phyloP scores from a whole-genome alignment of 306 rosid species.

The Cercis canadensis region DNA sequence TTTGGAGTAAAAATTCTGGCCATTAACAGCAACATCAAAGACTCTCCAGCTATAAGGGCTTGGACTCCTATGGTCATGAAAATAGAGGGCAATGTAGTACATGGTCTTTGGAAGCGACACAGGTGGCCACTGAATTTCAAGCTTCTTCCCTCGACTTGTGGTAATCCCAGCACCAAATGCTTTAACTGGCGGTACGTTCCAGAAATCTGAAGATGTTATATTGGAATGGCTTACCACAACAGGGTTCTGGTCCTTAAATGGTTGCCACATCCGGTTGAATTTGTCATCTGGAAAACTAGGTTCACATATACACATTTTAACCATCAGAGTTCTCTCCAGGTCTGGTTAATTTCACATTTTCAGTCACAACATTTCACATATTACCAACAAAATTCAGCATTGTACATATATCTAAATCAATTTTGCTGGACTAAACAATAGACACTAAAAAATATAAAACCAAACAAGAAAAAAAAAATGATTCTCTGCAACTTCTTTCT shows the following conservation, averaged over 20 bases:
- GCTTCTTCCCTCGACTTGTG: conserved; percentile 61
- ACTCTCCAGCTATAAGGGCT: conserved; percentile 80
- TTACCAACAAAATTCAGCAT: no score
- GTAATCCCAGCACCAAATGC: conserved; percentile 56
- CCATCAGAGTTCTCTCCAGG: conserved; percentile 42
- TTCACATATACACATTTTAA: conserved; percentile 43
- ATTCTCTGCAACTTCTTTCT: neutral
- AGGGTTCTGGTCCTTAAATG: conserved; percentile 62
- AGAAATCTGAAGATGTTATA: conserved; percentile 61
- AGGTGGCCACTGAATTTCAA: conserved; percentile 73
- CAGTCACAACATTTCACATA: neutral
- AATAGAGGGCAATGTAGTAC: conserved; percentile 82
- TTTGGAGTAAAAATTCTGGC: conserved; percentile 50
- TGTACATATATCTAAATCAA: no score
- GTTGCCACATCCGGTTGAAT: conserved; percentile 85
- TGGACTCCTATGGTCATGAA: conserved; percentile 75
- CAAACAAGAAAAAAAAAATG: neutral
- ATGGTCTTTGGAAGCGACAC: conserved; percentile 54
- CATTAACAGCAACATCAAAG: conserved; percentile 64
- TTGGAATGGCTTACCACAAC: conserved; percentile 46
- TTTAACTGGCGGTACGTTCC: conserved; percentile 79
- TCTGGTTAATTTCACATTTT: neutral
- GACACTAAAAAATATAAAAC: neutral
- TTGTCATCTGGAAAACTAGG: conserved; percentile 87
- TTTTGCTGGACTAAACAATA: neutral